Evolutionary conservation across 2,329 filamentous ascomycete genomes (phyloP), one percentile per base, ranked within the genome.

Genomic region (Ophiocordyceps camponoti-saundersi): DNA sequence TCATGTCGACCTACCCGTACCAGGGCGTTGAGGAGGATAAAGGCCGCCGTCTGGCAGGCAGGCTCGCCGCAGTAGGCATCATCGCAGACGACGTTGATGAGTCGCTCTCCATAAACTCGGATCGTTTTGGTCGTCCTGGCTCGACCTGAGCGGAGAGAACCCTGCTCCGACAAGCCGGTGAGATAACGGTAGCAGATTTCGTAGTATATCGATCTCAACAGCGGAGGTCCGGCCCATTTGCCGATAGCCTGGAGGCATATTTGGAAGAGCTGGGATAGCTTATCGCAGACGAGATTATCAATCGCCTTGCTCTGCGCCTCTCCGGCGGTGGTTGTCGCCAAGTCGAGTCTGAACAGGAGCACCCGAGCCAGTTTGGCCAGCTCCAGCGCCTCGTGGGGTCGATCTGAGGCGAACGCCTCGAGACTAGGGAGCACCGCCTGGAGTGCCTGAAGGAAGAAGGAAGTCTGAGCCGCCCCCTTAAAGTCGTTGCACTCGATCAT

Each of bases 241-340:
- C 81, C 78, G 47, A 94, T 82, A 6, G 87, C 86, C 54, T 81
- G 76, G 15, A 95, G 70, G 51, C 85, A 89, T 39, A 87, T 77
- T 51, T 94, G 85, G 70, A 98, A 95, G 4, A 96, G 75, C 58
- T 95, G 84, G 58, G 88, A 89, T 0, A 96, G 72, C 57, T 92
- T 86, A 60, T 96, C 90, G 58, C 87, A 85, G 32, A 92, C 79
- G 23, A 90, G 72, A 59, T 87, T 86, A 34, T 82, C 75, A 47
- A 75, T 68, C 4, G 67, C 66, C 45, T 62, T 60, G 50, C 62
- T 67, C 44, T 68, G 58, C 47, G 65, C 66, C 51, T 76, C 69
- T 13, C 61, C 58, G 10, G 51, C 50, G n/a, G 55, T 54, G 1
- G 61, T 49, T 20, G 61, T 56, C 6, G 62, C 61, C 63, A 81